Percentiles rank a stretch among this genome's conserved stretches.
Conservation (phyloP, 176 grass and related monocot genomes). For the Tuctoria greenei region DNA sequence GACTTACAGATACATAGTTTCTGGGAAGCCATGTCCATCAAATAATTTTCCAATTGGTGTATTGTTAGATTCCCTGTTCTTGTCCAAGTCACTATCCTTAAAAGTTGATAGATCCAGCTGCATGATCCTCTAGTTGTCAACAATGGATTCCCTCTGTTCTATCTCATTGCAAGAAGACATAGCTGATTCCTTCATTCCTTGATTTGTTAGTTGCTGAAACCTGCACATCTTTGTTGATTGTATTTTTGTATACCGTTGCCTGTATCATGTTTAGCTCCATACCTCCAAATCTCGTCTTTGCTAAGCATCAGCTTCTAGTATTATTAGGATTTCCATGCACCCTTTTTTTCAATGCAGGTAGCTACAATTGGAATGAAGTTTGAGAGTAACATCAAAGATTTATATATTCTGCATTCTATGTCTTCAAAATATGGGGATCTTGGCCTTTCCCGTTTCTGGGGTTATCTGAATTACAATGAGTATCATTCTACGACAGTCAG, state of each 20-base stretch:
- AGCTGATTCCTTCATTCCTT: background rate
- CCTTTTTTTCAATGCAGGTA: constrained; percentile 55
- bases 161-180: background rate
- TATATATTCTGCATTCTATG: constrained; percentile 65
- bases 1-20: background rate
- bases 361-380: constrained; percentile 57
- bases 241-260: constrained; percentile 8
- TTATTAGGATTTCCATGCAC: constrained; percentile 3
- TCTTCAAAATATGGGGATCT: constrained; percentile 75
- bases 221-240: constrained; percentile 17
- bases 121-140: constrained; percentile 1
- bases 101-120: background rate
- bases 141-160: background rate
- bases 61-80: background rate
- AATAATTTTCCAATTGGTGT: background rate
- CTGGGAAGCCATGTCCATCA: background rate
- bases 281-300: constrained; percentile 6
- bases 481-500: constrained; percentile 51
- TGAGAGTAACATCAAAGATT: constrained; percentile 62
- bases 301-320: background rate
- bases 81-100: background rate
- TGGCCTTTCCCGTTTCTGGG: constrained; percentile 80
- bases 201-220: constrained; percentile 10
- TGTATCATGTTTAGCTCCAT: background rate
- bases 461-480: constrained; percentile 88